Conservation (phyloP, 2,329 filamentous ascomycete species). For the Talaromyces marneffei region DNA sequence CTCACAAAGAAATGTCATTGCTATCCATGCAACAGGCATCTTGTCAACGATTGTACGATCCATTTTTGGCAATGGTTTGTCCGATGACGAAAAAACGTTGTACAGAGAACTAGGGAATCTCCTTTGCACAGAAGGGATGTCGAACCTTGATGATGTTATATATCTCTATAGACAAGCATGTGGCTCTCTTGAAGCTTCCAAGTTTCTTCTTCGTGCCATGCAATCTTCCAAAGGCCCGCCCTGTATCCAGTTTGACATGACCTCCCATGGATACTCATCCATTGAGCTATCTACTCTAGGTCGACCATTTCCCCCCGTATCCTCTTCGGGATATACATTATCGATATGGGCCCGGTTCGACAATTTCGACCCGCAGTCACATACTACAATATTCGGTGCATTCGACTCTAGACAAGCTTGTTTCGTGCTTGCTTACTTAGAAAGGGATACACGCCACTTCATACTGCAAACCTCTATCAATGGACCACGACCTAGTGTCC, state of each 20-base stretch:
- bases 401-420: slow-evolving; percentile 90
- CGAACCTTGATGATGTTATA: slow-evolving; percentile 74
- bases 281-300: slow-evolving; percentile 85
- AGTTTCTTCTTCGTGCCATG: slow-evolving; percentile 69
- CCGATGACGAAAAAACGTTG: slow-evolving; percentile 51
- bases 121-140: slow-evolving; percentile 70
- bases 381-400: slow-evolving; percentile 93
- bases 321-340: slow-evolving; percentile 79
- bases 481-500: slow-evolving; percentile 77
- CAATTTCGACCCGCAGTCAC: slow-evolving; percentile 72
- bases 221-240: slow-evolving; percentile 69
- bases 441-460: slow-evolving; percentile 87
- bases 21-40: slow-evolving; percentile 66
- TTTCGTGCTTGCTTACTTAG: slow-evolving; percentile 88
- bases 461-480: slow-evolving; percentile 94
- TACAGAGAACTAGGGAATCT: slow-evolving; percentile 62
- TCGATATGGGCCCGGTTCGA: slow-evolving; percentile 85
- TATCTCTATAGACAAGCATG: slow-evolving; percentile 60
- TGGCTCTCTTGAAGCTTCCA: slow-evolving; percentile 49
- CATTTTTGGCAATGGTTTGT: slow-evolving; percentile 54
- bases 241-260: slow-evolving; percentile 91
- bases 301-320: slow-evolving; percentile 73
- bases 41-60: slow-evolving; percentile 61
- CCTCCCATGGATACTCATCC: slow-evolving; percentile 78
- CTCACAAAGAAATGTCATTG: slow-evolving; percentile 64